Evolutionary conservation across 2,329 filamentous ascomycete species (phyloP), one percentile per base, ranked within the genome.

Genomic region (Xylaria arbuscula): DNA sequence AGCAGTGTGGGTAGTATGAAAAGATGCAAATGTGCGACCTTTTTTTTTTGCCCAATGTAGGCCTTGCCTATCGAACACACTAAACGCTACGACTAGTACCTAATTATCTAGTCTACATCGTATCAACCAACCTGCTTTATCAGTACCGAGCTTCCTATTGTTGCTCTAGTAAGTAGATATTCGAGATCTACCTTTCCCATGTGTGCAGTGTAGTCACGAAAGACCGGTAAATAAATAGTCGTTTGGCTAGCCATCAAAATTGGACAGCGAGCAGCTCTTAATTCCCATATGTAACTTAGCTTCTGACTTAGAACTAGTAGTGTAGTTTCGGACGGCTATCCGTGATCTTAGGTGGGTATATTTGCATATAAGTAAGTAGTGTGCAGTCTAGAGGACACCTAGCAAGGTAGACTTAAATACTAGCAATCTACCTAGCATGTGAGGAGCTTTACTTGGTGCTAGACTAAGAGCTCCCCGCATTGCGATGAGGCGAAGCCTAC

Each of bases 271-370:
- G 48, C 24, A 7, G 5, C 28, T 19, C 5, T 9, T n/a, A 36
- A 54, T 54, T 34, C 48, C 24, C 48, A 34, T n/a, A 32, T 51
- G 32, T 15, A 32, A 15, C 32, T 32, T 17, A 22, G 5, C 11
- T 11, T 15, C 10, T 22, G n/a, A 22, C 6, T 51, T 28, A 28
- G 28, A 28, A 19, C 42, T 17, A n/a, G 15, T 28, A 28, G 28
- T 28, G 15, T 15, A 17, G 48, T 19, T 51, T 51, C 24, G 48
- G 48, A 51, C 22, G n/a, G n/a, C 22, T 51, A 51, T 51, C 48
- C 48, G 48, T 15, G 48, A 51, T 51, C 48, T 51, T 51, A 24
- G 6, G 48, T 51, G 48, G 48, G 40, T 51, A 51, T 22, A 28
- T 8, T 28, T 15, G 5, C 17, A n/a, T n/a, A 6, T 13, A 40